Percentiles rank a stretch among this genome's conserved stretches.
Conservation (phyloP, 2,329 filamentous ascomycete genomes). For the Sclerotinia sclerotiorum region DNA sequence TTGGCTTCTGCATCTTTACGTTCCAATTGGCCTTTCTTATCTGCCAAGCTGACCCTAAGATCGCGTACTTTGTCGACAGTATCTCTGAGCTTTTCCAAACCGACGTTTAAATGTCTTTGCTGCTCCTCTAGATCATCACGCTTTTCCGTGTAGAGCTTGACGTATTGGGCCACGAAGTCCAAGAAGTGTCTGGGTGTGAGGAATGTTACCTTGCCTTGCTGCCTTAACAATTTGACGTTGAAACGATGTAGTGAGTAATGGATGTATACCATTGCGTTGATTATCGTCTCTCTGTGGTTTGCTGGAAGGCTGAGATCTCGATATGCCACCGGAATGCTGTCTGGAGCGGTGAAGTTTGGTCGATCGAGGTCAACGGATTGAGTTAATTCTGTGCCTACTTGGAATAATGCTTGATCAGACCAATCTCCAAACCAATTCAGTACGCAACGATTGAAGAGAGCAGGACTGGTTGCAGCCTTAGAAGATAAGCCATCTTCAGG, state of each 20-base stretch:
- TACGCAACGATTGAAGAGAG: conserved; percentile 98
- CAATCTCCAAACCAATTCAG: conserved; percentile 99
- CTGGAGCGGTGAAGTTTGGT: conserved; percentile 78
- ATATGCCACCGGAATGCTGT: conserved; percentile 91
- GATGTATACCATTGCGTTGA: conserved; percentile 99
- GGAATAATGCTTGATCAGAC: conserved; percentile 98
- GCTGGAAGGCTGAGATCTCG: conserved; percentile 80
- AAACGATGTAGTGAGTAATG: conserved; percentile 92
- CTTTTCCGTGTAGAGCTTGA: conserved; percentile 96
- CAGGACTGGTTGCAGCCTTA: conserved; percentile 95
- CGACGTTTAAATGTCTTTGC: conserved; percentile 95
- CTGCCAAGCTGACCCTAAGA: conserved; percentile 81
- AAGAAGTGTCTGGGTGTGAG: conserved; percentile 95
- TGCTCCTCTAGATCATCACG: conserved; percentile 98
- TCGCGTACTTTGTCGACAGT: conserved; percentile 97
- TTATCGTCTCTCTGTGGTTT: conserved; percentile 84
- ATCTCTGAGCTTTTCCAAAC: conserved; percentile 93
- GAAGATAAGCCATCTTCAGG: conserved; percentile 92
- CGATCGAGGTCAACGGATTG: conserved; percentile 95
- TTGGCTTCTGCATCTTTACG: conserved; percentile 94
- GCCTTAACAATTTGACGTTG: conserved; percentile 83
- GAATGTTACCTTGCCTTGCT: conserved; percentile 90
- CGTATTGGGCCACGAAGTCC: conserved; percentile 97
- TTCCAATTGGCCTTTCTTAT: conserved; percentile 92
- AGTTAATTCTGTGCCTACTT: conserved; percentile 93